Conservation (phyloP, 2,329 filamentous ascomycete genomes). For the Phialocephala subalpina region DNA sequence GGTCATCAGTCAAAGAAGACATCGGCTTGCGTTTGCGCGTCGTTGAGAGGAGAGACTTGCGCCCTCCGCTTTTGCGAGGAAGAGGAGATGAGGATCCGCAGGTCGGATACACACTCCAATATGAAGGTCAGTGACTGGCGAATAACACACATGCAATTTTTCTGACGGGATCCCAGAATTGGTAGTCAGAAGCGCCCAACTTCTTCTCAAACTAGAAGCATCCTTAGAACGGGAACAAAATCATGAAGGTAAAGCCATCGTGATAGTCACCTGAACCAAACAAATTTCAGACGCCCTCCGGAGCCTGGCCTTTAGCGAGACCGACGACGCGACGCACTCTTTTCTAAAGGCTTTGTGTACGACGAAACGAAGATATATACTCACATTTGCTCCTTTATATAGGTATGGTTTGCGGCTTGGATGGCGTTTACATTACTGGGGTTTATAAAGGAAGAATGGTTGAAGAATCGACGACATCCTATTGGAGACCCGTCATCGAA, state of each 20-base stretch:
- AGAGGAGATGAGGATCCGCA: constrained; percentile 61
- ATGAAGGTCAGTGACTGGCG: constrained; percentile 65
- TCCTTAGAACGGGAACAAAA: constrained; percentile 50
- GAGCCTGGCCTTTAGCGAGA: constrained; percentile 24
- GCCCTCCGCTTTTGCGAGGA: constrained; percentile 58
- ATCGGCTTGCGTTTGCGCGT: constrained; percentile 77
- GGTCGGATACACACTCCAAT: constrained; percentile 74
- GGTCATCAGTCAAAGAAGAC: constrained; percentile 69
- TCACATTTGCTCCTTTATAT: constrained; percentile 13
- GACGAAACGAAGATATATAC: background rate
- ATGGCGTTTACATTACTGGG: constrained; percentile 22
- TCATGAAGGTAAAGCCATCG: constrained; percentile 63
- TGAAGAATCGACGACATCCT: constrained; percentile 10
- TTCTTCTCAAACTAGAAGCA: constrained; percentile 71
- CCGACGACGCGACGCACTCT: constrained; percentile 24
- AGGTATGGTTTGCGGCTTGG: constrained; percentile 23
- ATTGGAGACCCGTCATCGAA: constrained; percentile 22
- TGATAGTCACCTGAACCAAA: constrained; percentile 17
- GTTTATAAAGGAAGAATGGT: constrained; percentile 19
- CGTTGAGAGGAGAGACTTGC: constrained; percentile 55
- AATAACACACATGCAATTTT: background rate
- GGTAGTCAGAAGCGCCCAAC: constrained; percentile 67
- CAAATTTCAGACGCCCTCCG: constrained; percentile 15
- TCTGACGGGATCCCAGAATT: constrained; percentile 61
- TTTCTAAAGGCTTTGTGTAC: background rate